Base-by-base conservation (phyloP, 75 land plant genomes). In the Selaginella tamariscina region DNA sequence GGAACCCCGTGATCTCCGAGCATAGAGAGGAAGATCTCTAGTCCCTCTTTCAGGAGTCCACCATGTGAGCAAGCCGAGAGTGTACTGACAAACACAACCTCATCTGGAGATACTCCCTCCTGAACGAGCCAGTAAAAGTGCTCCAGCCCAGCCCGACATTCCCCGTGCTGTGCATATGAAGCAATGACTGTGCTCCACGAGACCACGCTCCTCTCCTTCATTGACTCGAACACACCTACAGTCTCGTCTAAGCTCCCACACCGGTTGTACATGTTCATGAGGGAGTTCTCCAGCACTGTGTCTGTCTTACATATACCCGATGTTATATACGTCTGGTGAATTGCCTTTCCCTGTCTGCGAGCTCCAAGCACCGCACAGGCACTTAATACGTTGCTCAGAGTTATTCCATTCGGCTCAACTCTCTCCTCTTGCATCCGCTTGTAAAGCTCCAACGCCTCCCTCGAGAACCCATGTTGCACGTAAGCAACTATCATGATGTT, bases 211-310 rank as follows among this genome's bases (percentile, higher is more conserved):
- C 21, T 59, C 18, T 59, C 24, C 5, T 9, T 2, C 8, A 27
- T 59, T 2, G 62, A 8, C 23, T 5, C 26, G 62, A 59, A 59
- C 8, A 59, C 62, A 8, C 62, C 26, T 8, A 27, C 23, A 2
- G 62, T 26, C 5, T 26, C 23, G 27, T 59, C 62, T 2, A 59
- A 23, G 26, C 23, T 23, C 18, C 62, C 62, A 23, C 62, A 59
- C 62, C 26, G 21, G 62, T 26, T 59, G 23, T 59, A 59, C 62
- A 59, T 59, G 62, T 59, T 59, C 24, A 59, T 59, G 27, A 59
- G 26, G 9, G 62, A 21, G 26, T 59, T 59, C 62, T 59, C 26
- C 62, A 59, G 62, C 9, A 59, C 26, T 5, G 15, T 15, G 49
- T 39, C 49, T 5, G 49, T 15, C 49, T 39, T 39, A 15, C 49